Evolutionary conservation across 2,329 filamentous ascomycete species (phyloP).

Genomic region (Fusarium pilosicola): DNA sequence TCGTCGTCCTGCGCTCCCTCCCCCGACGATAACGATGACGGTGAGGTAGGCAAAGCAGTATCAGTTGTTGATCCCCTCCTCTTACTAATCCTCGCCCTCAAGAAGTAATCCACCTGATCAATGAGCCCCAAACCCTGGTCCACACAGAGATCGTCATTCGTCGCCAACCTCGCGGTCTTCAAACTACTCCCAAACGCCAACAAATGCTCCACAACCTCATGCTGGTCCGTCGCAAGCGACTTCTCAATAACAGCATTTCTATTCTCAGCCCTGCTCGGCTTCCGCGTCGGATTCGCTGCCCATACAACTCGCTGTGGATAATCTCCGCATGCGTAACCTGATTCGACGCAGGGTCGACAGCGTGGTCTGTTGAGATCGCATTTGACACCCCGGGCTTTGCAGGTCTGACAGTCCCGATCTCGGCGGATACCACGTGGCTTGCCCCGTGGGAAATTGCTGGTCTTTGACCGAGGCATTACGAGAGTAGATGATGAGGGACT

Average conservation of each 20-base stretch:
- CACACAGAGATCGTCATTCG: not conserved
- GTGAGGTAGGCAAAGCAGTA: not conserved
- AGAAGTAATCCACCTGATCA: slow-evolving; percentile 41
- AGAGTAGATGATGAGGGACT: rapidly evolving
- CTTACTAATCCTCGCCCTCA: slow-evolving; percentile 40
- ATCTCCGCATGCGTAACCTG: slow-evolving; percentile 44
- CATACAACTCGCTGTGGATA: slow-evolving; percentile 49
- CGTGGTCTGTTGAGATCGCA: slow-evolving; percentile 45
- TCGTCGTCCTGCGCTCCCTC: not conserved
- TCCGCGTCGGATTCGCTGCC: slow-evolving; percentile 23
- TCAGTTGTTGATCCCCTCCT: not conserved
- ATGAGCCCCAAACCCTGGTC: slow-evolving; percentile 40
- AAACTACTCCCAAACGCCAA: slow-evolving; percentile 41
- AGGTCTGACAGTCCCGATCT: slow-evolving; percentile 44
- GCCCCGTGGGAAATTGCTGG: slow-evolving; percentile 23
- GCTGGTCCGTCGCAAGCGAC: not conserved
- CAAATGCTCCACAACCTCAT: slow-evolving; percentile 25
- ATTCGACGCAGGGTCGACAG: slow-evolving; percentile 43
- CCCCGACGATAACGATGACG: not conserved
- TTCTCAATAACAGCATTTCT: not conserved
- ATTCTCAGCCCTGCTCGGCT: not conserved
- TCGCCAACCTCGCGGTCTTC: slow-evolving; percentile 19
- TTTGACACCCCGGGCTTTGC: slow-evolving; percentile 41
- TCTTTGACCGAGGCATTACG: slow-evolving; percentile 8
- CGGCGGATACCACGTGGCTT: slow-evolving; percentile 45